phyloP scores from a whole-genome alignment of 2,329 filamentous ascomycete species.

The Alternaria gansuensis region DNA sequence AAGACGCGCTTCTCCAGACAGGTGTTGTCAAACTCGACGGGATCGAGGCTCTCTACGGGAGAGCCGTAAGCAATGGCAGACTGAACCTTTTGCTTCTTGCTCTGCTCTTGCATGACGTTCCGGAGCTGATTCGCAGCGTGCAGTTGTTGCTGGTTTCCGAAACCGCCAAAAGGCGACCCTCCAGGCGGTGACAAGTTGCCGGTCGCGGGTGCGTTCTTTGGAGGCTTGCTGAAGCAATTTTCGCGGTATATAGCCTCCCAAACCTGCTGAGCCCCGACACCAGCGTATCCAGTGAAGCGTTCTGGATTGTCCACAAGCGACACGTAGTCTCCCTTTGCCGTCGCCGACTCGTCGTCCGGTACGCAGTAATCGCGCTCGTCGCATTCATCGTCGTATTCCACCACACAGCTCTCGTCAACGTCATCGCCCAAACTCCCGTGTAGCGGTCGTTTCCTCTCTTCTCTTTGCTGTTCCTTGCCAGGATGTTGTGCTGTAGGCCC shows the following conservation, averaged over 20 bases:
- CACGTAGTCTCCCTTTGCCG: constrained; percentile 93
- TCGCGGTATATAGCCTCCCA: constrained; percentile 98
- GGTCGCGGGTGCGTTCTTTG: constrained; percentile 45
- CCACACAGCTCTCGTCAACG: constrained; percentile 93
- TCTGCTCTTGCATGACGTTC: constrained; percentile 67
- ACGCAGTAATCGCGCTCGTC: constrained; percentile 97
- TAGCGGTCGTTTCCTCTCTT: constrained; percentile 76
- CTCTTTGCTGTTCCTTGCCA: constrained; percentile 74
- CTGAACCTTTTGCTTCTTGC: constrained; percentile 68
- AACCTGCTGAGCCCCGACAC: constrained; percentile 83
- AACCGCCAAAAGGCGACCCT: constrained; percentile 54
- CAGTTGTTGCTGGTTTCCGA: constrained; percentile 55
- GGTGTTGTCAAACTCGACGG: constrained; percentile 83
- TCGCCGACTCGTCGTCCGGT: constrained; percentile 88
- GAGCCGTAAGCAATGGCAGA: constrained; percentile 63
- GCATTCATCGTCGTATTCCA: constrained; percentile 97
- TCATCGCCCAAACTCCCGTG: constrained; percentile 83
- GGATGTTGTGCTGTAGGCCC: constrained; percentile 92
- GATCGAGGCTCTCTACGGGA: constrained; percentile 67
- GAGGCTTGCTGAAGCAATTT: constrained; percentile 81
- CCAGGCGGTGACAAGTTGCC: constrained; percentile 50
- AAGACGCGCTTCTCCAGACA: constrained; percentile 99
- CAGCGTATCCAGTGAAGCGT: constrained; percentile 92
- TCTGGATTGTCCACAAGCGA: constrained; percentile 93
- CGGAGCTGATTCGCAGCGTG: constrained; percentile 69